Conservation (phyloP, 768 basidiomycete genomes). For the Boletus vermiculosoides region DNA sequence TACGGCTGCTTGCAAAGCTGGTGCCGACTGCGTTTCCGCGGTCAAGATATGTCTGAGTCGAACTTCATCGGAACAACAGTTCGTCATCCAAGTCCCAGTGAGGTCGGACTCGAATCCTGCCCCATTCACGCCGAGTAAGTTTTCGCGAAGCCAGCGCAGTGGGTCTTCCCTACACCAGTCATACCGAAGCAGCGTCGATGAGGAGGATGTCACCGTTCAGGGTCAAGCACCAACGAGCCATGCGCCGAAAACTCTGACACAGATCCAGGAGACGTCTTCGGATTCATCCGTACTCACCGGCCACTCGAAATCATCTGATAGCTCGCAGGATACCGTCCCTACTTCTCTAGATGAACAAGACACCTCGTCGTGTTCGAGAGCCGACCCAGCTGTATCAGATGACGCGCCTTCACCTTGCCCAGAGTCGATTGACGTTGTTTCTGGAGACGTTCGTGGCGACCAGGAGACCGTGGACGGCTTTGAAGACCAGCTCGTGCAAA, state of each 20-base stretch:
- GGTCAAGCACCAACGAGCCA: conserved; percentile 38
- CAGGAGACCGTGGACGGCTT: conserved; percentile 34
- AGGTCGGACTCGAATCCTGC: conserved; percentile 44
- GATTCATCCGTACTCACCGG: conserved; percentile 45
- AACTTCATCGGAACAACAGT: conserved; percentile 57
- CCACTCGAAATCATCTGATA: conserved; percentile 44
- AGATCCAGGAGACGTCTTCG: conserved; percentile 45
- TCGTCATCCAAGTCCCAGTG: conserved; percentile 62
- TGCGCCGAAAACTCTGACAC: conserved; percentile 12
- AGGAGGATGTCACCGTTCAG: conserved; percentile 64
- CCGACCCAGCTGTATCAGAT: conserved; percentile 28
- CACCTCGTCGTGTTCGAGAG: conserved; percentile 30
- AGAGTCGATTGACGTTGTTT: conserved; percentile 45
- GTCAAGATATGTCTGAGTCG: conserved; percentile 80
- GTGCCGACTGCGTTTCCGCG: conserved; percentile 83
- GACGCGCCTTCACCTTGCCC: conserved; percentile 28
- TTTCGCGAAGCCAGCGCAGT: conserved; percentile 40
- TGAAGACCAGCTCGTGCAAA: conserved; percentile 57
- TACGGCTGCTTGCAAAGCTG: conserved; percentile 82
- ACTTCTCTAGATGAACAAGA: conserved; percentile 50
- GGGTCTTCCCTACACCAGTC: conserved; percentile 37
- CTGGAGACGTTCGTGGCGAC: conserved; percentile 47
- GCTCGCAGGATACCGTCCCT: conserved; percentile 48
- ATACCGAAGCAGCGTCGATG: conserved; percentile 43
- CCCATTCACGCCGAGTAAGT: conserved; percentile 49